Evolutionary conservation across 148 eudicot species (phyloP), one percentile per base, ranked within the genome.

Genomic region (Bassia scoparia): DNA sequence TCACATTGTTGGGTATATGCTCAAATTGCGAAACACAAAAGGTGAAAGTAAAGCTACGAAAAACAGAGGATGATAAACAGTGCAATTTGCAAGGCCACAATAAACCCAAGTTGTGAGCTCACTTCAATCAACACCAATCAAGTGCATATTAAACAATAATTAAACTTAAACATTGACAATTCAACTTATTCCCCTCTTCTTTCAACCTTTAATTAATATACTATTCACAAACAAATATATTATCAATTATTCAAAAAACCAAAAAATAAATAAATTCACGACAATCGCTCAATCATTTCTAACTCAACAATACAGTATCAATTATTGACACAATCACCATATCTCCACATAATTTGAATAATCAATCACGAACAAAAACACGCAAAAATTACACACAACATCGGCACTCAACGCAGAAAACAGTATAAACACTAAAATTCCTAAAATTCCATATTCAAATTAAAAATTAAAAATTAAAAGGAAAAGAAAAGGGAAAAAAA

Each of bases 401-500:
- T n/a, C n/a, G n/a, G n/a, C 7, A 58, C 29, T 30, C 27, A 58
- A 27, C 7, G 0, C 11, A 8, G 27, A 7, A 55, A 10, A 55
- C 10, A n/a, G 12, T 17, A 11, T 14, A 9, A 0, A 9, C 26
- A n/a, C 48, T 9, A 23, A 46, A 72, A 10, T 48, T 12, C 63
- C 2, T 30, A 61, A 13, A 44, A 27, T 10, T n/a, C n/a, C n/a
- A n/a, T n/a, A n/a, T n/a, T 15, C 4, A 62, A 9, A 77, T 1
- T 53, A 29, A 74, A 20, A 50, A 37, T 15, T 14, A 38, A 35
- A 61, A 21, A 50, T 41, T 7, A 66, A 63, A 3, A 3, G 23
- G n/a, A 68, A 70, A 61, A 37, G 54, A 77, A 55, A 33, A 52
- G n/a, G 23, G 49, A 31, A 73, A 69, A 1, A 67, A 33, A 95